These are phyloP conservation scores for Carex myosuroides DNA, from an alignment of 176 grass and related monocot species.

Conservation along the genomic window DNA sequence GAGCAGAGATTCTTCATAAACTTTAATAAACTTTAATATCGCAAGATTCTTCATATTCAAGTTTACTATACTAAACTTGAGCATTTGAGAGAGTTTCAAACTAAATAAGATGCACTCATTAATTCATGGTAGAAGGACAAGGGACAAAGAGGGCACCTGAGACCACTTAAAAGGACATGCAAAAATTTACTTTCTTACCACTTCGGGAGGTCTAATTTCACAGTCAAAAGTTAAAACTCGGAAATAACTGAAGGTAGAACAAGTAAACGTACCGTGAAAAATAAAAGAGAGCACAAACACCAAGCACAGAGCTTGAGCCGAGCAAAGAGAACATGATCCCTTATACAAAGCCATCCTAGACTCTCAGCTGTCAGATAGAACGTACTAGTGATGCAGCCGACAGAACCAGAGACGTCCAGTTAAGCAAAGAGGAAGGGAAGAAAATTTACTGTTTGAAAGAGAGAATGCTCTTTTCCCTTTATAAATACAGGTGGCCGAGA, in stretches of 20 bases:
- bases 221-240: background rate
- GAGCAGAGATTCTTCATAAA: background rate
- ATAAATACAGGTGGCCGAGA: too few relatives aligned
- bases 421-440: background rate
- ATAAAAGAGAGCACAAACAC: background rate
- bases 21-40: background rate
- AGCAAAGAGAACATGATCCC: background rate
- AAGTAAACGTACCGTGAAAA: background rate
- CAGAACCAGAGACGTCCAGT: background rate
- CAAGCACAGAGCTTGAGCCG: background rate
- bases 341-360: background rate
- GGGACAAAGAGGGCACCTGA: background rate
- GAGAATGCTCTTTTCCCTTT: background rate
- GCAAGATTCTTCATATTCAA: too few relatives aligned
- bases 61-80: too few relatives aligned
- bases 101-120: background rate
- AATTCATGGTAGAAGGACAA: background rate
- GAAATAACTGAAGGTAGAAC: background rate
- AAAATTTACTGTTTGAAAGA: conserved; percentile 8
- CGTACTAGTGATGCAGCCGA: background rate
- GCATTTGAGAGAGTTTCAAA: background rate
- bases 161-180: background rate
- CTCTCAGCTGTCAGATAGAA: background rate
- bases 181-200: background rate
- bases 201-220: background rate